Evolutionary conservation across 148 eudicot genomes (phyloP).

Genomic region (Tetragonia tetragonoides): DNA sequence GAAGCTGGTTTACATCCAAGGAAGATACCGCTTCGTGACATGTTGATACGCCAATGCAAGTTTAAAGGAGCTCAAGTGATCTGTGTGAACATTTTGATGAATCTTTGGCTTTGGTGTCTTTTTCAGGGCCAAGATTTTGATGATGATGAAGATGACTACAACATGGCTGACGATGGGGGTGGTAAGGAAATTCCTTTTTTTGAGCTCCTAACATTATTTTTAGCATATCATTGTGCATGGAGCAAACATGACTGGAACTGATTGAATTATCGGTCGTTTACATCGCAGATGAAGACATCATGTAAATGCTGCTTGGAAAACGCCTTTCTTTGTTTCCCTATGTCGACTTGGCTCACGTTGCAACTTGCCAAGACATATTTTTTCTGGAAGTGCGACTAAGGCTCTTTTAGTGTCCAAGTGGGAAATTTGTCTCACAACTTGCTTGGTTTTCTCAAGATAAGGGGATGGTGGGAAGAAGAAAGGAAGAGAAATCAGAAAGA

Average conservation of each 20-base stretch:
- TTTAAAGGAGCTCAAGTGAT: background rate
- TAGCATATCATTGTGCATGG: background rate
- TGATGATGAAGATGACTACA: conserved; percentile 32
- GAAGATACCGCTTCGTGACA: background rate
- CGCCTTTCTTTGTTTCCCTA: background rate
- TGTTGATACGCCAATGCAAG: background rate
- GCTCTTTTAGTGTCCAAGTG: too few relatives aligned
- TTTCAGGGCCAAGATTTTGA: conserved; percentile 15
- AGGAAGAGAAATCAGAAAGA: too few relatives aligned
- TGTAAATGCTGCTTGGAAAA: conserved; percentile 10
- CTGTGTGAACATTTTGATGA: background rate
- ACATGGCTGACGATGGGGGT: conserved; percentile 14
- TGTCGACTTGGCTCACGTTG: background rate
- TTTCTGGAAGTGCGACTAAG: background rate
- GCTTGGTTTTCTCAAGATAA: too few relatives aligned
- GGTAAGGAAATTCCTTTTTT: conserved; percentile 19
- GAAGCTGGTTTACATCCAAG: background rate
- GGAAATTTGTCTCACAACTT: too few relatives aligned
- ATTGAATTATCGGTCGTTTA: background rate
- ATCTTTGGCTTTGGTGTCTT: background rate
- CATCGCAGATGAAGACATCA: conserved; percentile 24
- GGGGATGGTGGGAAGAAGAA: too few relatives aligned
- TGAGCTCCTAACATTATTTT: background rate
- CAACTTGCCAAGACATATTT: background rate
- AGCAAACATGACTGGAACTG: background rate